These are phyloP conservation scores for Pyricularia sp. DNA, from an alignment of 2,329 filamentous ascomycete genomes.

Conservation along the genomic window DNA sequence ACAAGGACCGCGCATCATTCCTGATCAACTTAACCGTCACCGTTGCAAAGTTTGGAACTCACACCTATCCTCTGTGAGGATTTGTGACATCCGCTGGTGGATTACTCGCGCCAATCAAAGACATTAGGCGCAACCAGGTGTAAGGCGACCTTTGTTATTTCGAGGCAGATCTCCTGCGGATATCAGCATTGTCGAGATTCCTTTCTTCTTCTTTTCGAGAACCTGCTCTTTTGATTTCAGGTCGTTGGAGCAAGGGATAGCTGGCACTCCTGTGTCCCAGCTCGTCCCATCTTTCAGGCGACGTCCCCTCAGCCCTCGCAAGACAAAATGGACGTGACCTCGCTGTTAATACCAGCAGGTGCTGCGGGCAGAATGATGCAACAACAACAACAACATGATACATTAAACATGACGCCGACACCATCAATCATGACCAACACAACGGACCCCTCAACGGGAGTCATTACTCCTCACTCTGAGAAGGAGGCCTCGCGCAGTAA, in stretches of 20 bases:
- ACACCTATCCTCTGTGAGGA: background rate
- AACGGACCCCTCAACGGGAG: conserved; percentile 14
- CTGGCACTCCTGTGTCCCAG: background rate
- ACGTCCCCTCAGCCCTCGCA: background rate
- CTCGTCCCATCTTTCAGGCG: conserved; percentile 1
- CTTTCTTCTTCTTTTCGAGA: background rate
- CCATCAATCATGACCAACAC: conserved; percentile 15
- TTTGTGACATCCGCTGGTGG: background rate
- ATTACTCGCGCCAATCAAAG: background rate
- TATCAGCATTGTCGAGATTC: background rate
- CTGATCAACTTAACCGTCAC: background rate
- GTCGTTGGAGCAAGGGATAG: background rate
- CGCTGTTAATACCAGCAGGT: conserved; percentile 28
- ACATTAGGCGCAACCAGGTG: background rate
- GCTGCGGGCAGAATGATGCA: conserved; percentile 12
- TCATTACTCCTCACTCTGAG: conserved; percentile 25
- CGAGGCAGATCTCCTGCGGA: background rate
- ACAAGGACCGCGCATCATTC: background rate
- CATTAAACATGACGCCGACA: conserved; percentile 13
- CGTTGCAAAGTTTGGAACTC: background rate
- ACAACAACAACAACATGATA: conserved; percentile 7
- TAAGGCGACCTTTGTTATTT: background rate
- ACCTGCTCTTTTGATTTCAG: background rate
- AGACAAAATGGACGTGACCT: conserved; percentile 32
- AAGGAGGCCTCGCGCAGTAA: conserved; percentile 12